A percentile compares a stretch with the other conserved stretches of the same genome.
phyloP scores from a whole-genome alignment of 768 basidiomycete species.

The Mycena vitilis region DNA sequence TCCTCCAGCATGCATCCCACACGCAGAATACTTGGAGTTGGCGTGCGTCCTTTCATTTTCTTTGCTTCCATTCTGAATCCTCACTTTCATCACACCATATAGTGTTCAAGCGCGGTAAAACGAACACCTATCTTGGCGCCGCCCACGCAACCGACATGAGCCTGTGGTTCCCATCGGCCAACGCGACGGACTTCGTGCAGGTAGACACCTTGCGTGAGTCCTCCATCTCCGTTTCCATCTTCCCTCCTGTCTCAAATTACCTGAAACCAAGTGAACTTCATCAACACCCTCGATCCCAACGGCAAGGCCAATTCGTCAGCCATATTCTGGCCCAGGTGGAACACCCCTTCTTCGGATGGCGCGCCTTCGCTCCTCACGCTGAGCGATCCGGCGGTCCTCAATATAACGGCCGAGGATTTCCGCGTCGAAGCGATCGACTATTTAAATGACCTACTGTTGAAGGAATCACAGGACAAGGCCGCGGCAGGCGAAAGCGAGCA shows the following conservation, averaged over 20 bases:
- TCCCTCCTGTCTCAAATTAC: neutral
- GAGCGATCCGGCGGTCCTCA: too few species aligned
- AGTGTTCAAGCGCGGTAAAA: slow-evolving; percentile 49
- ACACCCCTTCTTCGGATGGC: too few species aligned
- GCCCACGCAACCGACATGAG: slow-evolving; percentile 34
- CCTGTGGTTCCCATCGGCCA: slow-evolving; percentile 22
- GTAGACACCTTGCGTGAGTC: slow-evolving; percentile 2
- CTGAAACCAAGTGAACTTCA: slow-evolving; percentile 20
- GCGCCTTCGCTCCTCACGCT: too few species aligned
- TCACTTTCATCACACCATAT: neutral
- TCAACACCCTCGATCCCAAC: slow-evolving; percentile 42
- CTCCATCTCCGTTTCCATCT: neutral
- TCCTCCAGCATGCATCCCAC: slow-evolving; percentile 43
- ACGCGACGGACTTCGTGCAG: neutral
- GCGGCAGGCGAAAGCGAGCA: too few species aligned
- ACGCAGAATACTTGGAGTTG: slow-evolving; percentile 48
- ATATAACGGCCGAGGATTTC: too few species aligned
- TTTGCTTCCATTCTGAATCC: neutral
- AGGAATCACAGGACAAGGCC: too few species aligned
- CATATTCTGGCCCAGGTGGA: slow-evolving; percentile 37
- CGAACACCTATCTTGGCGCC: slow-evolving; percentile 41
- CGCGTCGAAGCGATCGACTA: too few species aligned
- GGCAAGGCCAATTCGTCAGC: slow-evolving; percentile 4
- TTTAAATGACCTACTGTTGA: too few species aligned
- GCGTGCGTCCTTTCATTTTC: slow-evolving; percentile 40